phyloP scores from a whole-genome alignment of 1,284 basidiomycete genomes.

The Dichomitus squalens region DNA sequence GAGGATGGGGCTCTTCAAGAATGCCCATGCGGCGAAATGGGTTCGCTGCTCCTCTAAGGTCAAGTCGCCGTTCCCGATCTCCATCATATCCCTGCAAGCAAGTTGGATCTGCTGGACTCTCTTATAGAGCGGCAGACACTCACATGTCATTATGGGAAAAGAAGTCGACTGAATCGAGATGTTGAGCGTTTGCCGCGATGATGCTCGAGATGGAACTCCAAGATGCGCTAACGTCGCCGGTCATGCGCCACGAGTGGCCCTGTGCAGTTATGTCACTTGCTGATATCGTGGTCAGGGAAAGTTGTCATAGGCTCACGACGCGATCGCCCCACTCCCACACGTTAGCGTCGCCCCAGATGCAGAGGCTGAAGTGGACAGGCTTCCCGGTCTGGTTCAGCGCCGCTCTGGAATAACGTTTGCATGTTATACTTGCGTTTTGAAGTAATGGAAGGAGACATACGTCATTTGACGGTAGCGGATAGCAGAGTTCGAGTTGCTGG shows the following conservation, averaged over 20 bases:
- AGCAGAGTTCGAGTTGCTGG: conserved; percentile 56
- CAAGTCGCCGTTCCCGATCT: conserved; percentile 52
- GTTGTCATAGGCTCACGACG: conserved; percentile 39
- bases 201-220: conserved; percentile 52
- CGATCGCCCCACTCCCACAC: conserved; percentile 59
- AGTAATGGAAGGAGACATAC: conserved; percentile 33
- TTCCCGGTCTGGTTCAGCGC: conserved; percentile 42
- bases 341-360: conserved; percentile 53
- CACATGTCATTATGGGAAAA: conserved; percentile 56
- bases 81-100: conserved; percentile 52
- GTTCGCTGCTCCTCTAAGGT: conserved; percentile 54
- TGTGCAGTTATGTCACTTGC: conserved; percentile 16
- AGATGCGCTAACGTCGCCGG: conserved; percentile 49
- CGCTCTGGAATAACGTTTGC: conserved; percentile 33
- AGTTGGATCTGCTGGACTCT: too few relatives aligned
- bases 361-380: conserved; percentile 50
- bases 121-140: background rate
- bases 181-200: conserved; percentile 44
- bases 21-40: conserved; percentile 59
- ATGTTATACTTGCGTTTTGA: background rate
- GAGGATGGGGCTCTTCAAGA: conserved; percentile 59
- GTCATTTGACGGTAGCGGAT: conserved; percentile 58
- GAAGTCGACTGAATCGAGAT: conserved; percentile 47
- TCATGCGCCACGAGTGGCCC: conserved; percentile 62
- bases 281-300: background rate